Evolutionary conservation across 2,329 filamentous ascomycete genomes (phyloP), one percentile per base, ranked within the genome.

Genomic region (Ophiognomonia clavigignenti-juglandacearum): DNA sequence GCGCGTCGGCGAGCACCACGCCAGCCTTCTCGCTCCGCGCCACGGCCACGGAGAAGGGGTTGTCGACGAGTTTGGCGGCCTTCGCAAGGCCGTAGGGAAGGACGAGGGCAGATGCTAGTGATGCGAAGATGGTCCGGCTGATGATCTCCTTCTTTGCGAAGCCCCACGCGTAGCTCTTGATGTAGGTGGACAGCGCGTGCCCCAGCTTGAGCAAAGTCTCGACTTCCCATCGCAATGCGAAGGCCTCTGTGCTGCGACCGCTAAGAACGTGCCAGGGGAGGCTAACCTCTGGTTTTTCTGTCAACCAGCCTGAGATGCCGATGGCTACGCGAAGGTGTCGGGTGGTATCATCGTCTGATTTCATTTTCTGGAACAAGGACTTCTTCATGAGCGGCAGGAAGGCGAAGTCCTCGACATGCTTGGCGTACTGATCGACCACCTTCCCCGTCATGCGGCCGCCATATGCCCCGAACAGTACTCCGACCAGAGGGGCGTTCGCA

Each of bases 391-490:
- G 75, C 0, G 89, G 89, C 2, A 96, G 72, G 61, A 96, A 96
- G 24, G 71, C 69, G 56, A 83, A 83, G 62, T 96, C 91, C 54
- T 93, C 82, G 1, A 96, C 88, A 59, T 95, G 87, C 50, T 82
- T 82, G 3, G 91, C 89, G 59, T 96, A 96, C 48, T 84, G 78
- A 57, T 95, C 87, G 74, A 95, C 86, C 76, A 92, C 89, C 56
- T 85, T 78, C 2, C 90, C 89, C 35, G 77, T 82, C 78, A 82
- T 82, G 58, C 85, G 82, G 1, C 86, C 91, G 3, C 91, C 91
- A 56, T 91, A 95, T 0, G 90, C 91, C 1, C 91, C 91, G 59
- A 96, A 96, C 0, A 96, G 69, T 9, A 88, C 83, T 0, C 91
- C 91, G 1, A 96, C 88, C 2, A 96, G 72, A 1, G 92, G 86